A percentile compares a stretch with the other conserved stretches of the same genome.
phyloP scores from a whole-genome alignment of 2,329 filamentous ascomycete species.

The Aspergillus puulaauensis region DNA sequence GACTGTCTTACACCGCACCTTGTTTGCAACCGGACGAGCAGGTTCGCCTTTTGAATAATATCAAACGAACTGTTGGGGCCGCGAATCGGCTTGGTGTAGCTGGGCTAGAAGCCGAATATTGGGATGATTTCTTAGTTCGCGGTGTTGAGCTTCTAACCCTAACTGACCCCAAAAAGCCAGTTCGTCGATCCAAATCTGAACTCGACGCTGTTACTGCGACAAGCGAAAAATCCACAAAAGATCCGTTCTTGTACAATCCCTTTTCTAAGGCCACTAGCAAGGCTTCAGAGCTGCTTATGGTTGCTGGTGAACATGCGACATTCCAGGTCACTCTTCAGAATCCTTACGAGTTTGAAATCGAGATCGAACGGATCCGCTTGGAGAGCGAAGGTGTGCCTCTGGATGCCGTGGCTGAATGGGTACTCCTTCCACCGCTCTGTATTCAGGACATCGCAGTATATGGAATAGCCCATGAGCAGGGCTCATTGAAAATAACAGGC shows the following conservation, averaged over 20 bases:
- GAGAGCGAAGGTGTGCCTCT: slow-evolving; percentile 73
- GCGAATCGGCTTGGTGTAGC: slow-evolving; percentile 71
- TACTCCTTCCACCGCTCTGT: slow-evolving; percentile 75
- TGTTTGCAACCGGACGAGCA: slow-evolving; percentile 80
- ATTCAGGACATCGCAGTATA: slow-evolving; percentile 74
- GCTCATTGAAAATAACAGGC: slow-evolving; percentile 71
- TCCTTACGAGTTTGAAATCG: slow-evolving; percentile 87
- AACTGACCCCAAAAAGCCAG: slow-evolving; percentile 59
- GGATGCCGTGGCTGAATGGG: slow-evolving; percentile 62
- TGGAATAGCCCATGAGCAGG: slow-evolving; percentile 66
- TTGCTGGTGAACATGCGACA: slow-evolving; percentile 73
- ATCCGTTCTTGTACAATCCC: slow-evolving; percentile 94
- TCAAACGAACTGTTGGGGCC: slow-evolving; percentile 78
- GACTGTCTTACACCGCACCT: slow-evolving; percentile 68
- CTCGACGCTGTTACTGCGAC: slow-evolving; percentile 45
- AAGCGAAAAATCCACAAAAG: slow-evolving; percentile 49
- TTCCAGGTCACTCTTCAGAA: slow-evolving; percentile 89
- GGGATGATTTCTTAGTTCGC: slow-evolving; percentile 92
- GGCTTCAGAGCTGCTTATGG: slow-evolving; percentile 66
- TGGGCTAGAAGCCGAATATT: slow-evolving; percentile 78
- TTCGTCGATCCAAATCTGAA: slow-evolving; percentile 61
- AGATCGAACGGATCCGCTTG: slow-evolving; percentile 77
- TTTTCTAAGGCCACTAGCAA: slow-evolving; percentile 68
- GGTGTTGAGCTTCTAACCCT: slow-evolving; percentile 69
- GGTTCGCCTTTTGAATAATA: slow-evolving; percentile 76